Percentiles rank a stretch among this genome's conserved stretches.
Conservation (phyloP, 305 asterid species). For the Caryopteris hybrid region DNA sequence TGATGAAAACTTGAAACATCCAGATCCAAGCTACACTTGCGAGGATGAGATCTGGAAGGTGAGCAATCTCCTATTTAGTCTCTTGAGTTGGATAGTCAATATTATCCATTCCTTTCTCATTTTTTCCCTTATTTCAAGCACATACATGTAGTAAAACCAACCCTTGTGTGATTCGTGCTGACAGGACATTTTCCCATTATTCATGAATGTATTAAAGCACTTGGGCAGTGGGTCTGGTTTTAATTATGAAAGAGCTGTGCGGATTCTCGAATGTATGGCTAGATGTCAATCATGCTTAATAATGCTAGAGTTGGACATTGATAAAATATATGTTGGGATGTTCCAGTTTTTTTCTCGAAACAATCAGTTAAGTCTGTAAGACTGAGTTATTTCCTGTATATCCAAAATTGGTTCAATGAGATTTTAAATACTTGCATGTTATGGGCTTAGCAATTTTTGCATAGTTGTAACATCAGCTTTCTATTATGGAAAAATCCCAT, state of each 20-base stretch:
- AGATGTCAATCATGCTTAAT: conserved; percentile 28
- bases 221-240: conserved; percentile 26
- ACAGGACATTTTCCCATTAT: conserved; percentile 46
- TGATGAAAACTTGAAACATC: conserved; percentile 29
- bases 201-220: conserved; percentile 32
- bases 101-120: no score
- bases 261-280: conserved; percentile 37
- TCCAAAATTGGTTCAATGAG: neutral
- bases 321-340: conserved; percentile 31
- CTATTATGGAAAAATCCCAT: no score
- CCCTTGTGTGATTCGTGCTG: conserved; percentile 2
- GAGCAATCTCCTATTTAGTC: neutral
- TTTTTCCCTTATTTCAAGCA: no score
- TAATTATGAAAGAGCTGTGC: conserved; percentile 33
- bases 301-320: conserved; percentile 41
- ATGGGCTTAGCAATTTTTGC: neutral
- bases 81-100: neutral
- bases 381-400: neutral
- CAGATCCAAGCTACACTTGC: no score
- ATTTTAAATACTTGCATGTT: neutral
- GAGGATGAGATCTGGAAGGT: conserved; percentile 42
- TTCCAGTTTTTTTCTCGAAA: conserved; percentile 33
- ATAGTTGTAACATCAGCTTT: no score
- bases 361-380: conserved; percentile 31
- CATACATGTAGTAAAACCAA: no score